phyloP scores from a whole-genome alignment of 495 filamentous ascomycete genomes.

The Neurospora terricola region DNA sequence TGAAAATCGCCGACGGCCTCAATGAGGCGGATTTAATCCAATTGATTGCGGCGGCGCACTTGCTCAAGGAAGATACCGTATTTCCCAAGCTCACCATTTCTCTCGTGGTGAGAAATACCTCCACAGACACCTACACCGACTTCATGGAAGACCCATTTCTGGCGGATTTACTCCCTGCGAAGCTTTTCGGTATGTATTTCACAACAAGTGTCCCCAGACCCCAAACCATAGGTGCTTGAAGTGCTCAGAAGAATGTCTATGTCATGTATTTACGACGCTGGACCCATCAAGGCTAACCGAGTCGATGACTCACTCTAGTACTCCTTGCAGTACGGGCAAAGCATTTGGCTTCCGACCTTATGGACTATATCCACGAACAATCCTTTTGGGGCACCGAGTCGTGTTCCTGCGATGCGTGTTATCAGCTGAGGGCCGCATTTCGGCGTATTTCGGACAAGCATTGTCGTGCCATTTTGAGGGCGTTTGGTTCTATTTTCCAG shows the following conservation, averaged over 20 bases:
- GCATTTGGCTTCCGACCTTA: background rate
- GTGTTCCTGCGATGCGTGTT: background rate
- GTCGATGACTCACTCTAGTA: accelerated
- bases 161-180: background rate
- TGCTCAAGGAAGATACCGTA: background rate
- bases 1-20: background rate
- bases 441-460: background rate
- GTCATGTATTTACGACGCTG: background rate
- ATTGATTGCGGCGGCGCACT: background rate
- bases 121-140: background rate
- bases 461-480: accelerated
- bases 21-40: background rate
- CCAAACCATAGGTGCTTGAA: background rate
- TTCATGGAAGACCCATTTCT: background rate
- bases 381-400: background rate
- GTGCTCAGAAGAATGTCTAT: no score
- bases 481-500: background rate
- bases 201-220: background rate
- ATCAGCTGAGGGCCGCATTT: background rate
- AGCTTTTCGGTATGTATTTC: background rate
- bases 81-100: background rate
- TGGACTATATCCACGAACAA: background rate
- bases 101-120: background rate
- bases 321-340: background rate
- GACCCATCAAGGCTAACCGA: background rate